Evolutionary conservation across 1,284 basidiomycete species (phyloP), one percentile per base, ranked within the genome.

Genomic region (Tilletia setariae): DNA sequence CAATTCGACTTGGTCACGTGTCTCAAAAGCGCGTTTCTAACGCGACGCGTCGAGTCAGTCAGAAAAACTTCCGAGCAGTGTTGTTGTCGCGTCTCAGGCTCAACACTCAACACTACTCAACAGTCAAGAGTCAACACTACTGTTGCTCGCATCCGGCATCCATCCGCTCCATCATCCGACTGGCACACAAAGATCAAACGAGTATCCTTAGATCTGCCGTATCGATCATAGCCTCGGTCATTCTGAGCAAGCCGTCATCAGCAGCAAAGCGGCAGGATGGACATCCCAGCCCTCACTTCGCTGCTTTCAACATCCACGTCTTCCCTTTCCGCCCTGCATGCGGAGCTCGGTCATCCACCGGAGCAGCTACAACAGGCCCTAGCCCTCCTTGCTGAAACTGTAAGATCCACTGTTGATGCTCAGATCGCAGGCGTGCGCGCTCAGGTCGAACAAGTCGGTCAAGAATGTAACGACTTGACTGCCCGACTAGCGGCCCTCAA

Each of bases 371-470:
- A 76, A 67, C 67, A 67, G 15, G 74, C 79, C 1, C 72, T 79
- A 63, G 74, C 74, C 2, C 70, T 74, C 1, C 75, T 80, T 11
- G 75, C 75, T n/a, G 68, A 74, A 13, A 74, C 78, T 2, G 70
- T 81, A 19, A 74, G 76, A 64, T 70, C 73, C 28, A 79, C 79
- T 0, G 75, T 80, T 28, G 74, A 79, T 43, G 74, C 73, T n/a
- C 75, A 81, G 72, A 71, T 81, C 28, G 71, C 67, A 28, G 68
- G 67, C 13, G 77, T 76, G n/a, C 68, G 76, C 43, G 67, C 67
- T 21, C 74, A 78, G 44, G 78, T 79, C 8, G 69, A 72, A 2
- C 68, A 71, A 19, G 72, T 77, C 19, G 70, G 69, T 43, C 65
- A 66, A 23, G 67, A 76, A 64, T 76, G 78, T 63, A 63, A 65